Evolutionary conservation across 352 stramenopile species (phyloP).

Genomic region (Phytophthora syringae): DNA sequence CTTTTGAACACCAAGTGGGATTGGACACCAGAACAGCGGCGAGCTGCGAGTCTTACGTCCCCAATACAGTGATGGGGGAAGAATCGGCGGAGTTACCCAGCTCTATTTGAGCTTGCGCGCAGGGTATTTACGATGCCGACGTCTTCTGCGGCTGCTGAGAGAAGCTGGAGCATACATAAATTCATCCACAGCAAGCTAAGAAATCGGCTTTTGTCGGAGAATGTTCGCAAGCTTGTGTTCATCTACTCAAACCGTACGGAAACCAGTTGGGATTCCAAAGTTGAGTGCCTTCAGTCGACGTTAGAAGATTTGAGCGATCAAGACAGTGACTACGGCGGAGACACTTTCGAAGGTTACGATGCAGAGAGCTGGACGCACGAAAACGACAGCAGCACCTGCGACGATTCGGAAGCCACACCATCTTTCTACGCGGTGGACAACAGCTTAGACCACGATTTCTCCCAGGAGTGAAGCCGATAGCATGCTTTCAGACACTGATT

Average conservation of each 20-base stretch:
- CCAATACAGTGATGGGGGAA: constrained; percentile 5
- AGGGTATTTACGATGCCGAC: constrained; percentile 14
- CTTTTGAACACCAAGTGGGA: constrained; percentile 8
- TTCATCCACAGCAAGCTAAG: constrained; percentile 8
- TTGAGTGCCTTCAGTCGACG: too few relatives aligned
- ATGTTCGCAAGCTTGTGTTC: constrained; percentile 6
- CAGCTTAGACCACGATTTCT: too few relatives aligned
- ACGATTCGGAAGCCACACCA: too few relatives aligned
- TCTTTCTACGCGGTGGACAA: too few relatives aligned
- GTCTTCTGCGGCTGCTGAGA: constrained; percentile 7
- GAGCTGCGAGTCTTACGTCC: constrained; percentile 1
- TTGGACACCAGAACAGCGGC: not conserved
- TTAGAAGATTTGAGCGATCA: too few relatives aligned
- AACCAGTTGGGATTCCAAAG: too few relatives aligned
- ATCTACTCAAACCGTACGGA: constrained; percentile 5
- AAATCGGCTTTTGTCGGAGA: constrained; percentile 2
- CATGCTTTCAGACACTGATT: too few relatives aligned
- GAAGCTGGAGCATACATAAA: constrained; percentile 17
- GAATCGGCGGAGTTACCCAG: not conserved
- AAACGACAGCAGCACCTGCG: too few relatives aligned
- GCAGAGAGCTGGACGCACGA: too few relatives aligned
- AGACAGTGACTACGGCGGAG: too few relatives aligned
- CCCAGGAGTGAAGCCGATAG: too few relatives aligned
- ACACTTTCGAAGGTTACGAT: too few relatives aligned
- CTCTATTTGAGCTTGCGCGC: constrained; percentile 6